Base-by-base conservation (phyloP, 1,139 yeast species). In the Diutina pseudorugosa region DNA sequence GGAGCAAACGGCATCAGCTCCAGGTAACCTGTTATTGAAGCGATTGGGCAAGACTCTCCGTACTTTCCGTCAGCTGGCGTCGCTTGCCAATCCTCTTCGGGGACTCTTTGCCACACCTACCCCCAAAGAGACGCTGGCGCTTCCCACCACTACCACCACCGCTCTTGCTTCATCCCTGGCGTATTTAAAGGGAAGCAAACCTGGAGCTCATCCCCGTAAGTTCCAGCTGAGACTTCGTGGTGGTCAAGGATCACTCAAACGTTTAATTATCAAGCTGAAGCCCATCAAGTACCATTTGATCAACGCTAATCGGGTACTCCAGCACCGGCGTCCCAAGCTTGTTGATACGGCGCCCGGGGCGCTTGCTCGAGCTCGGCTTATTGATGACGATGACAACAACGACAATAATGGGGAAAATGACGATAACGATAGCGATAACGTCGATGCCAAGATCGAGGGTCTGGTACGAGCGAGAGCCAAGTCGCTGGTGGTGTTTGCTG, bases 281-380 rank as follows among this genome's bases (percentile, higher is more conserved):
- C 79, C 78, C 0, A 59, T 67, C 51, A 72, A 72, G 52, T 74
- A 66, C 56, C 77, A 74, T 55, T 58, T 72, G 51, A 74, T 74
- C 47, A 70, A 74, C 57, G 75, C 77, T 0, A 73, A 74, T 55
- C 70, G 68, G 51, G 76, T 75, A 0, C 62, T 75, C 52, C 65
- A 61, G 51, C 55, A 70, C 11, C 72, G 67, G 53, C 65, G 66
- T 53, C 66, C 67, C 57, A 64, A 71, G 54, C 64, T 70, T 2
- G 57, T 68, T 6, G 48, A 43, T n/a, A 43, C 47, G 18, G 47
- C 47, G 11, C 47, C 47, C 8, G 30, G 14, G 12, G 16, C 33
- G 11, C 33, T 43, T n/a, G 16, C 25, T 6, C 9, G 7, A 6
- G 30, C 47, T 16, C 30, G 16, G 19, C 18, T 45, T 3, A 51